Percentiles rank a stretch among this genome's conserved stretches.
Evolutionary conservation across 192 early-diverging fungal genomes (phyloP).

Genomic region (Spizellomyces sp.): DNA sequence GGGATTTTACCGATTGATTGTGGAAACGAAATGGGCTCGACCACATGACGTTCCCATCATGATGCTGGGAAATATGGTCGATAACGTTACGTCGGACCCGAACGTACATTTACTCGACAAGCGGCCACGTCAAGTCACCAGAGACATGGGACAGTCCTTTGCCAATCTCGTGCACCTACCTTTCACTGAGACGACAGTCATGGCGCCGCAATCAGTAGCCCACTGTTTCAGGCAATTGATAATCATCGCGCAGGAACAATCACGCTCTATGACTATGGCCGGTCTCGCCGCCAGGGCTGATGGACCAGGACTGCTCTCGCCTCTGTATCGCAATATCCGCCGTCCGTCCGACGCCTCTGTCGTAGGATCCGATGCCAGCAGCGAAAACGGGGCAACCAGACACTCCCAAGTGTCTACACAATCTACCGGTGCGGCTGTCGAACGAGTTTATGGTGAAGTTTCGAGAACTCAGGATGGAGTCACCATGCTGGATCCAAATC

Average conservation of each 20-base stretch:
- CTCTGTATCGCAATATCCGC: background rate
- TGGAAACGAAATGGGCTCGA: slow-evolving; percentile 30
- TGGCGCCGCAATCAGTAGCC: slow-evolving; percentile 40
- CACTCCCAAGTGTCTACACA: too few relatives aligned
- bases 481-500: too few relatives aligned
- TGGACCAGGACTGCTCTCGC: background rate
- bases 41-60: slow-evolving; percentile 34
- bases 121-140: slow-evolving; percentile 34
- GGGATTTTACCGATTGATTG: slow-evolving; percentile 29
- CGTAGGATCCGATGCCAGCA: too few relatives aligned
- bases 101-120: slow-evolving; percentile 2
- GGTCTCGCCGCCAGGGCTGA: slow-evolving; percentile 2
- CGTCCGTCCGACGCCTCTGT: slow-evolving; percentile 6
- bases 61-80: slow-evolving; percentile 46
- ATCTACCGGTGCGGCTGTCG: too few relatives aligned
- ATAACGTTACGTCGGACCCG: slow-evolving; percentile 37
- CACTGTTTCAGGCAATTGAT: slow-evolving; percentile 34
- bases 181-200: slow-evolving; percentile 37
- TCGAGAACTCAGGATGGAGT: too few relatives aligned
- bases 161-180: slow-evolving; percentile 33
- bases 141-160: slow-evolving; percentile 22
- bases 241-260: slow-evolving; percentile 26
- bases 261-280: background rate
- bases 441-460: too few relatives aligned
- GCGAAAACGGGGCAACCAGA: too few relatives aligned